Conservation (phyloP, 495 filamentous ascomycete genomes). For the Penicillium cataractarum region DNA sequence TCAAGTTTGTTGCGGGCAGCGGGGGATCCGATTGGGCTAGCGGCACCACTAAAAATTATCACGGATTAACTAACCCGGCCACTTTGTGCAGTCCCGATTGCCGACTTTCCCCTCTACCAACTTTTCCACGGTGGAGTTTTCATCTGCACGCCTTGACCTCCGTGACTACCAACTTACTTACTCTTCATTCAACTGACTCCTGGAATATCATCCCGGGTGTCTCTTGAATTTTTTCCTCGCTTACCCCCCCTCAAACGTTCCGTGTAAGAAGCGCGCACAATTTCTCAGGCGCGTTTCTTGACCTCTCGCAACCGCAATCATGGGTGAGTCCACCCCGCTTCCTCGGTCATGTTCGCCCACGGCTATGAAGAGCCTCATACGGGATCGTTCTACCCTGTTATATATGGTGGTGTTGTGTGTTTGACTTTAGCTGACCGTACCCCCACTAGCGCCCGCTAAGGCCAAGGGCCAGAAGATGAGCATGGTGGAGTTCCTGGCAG, state of each 20-base stretch:
- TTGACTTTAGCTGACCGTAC: conserved; percentile 19
- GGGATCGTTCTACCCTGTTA: background rate
- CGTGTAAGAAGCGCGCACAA: conserved; percentile 50
- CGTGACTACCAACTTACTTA: conserved; percentile 20
- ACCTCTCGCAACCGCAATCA: conserved; percentile 68
- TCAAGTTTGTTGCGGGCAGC: background rate
- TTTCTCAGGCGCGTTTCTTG: conserved; percentile 50
- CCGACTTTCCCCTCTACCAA: conserved; percentile 48
- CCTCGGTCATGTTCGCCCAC: background rate
- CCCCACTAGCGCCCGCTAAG: conserved; percentile 73
- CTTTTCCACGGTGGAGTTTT: conserved; percentile 45
- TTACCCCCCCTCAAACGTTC: conserved; percentile 21
- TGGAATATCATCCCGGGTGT: conserved; percentile 20
- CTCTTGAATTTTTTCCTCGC: conserved; percentile 22
- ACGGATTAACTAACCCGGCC: conserved; percentile 46
- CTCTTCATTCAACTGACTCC: conserved; percentile 15
- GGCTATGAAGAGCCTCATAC: background rate
- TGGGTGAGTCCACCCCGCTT: conserved; percentile 66
- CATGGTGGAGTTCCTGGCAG: conserved; percentile 86
- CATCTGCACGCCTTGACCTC: conserved; percentile 23
- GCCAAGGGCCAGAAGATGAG: conserved; percentile 91
- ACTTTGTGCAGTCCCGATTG: conserved; percentile 34
- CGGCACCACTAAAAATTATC: conserved; percentile 56
- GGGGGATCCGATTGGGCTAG: conserved; percentile 47
- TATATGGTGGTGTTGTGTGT: background rate